Evolutionary conservation across 345 rosid species (phyloP), one percentile per base, ranked within the genome.

Genomic region (Rhizophora apiculata): DNA sequence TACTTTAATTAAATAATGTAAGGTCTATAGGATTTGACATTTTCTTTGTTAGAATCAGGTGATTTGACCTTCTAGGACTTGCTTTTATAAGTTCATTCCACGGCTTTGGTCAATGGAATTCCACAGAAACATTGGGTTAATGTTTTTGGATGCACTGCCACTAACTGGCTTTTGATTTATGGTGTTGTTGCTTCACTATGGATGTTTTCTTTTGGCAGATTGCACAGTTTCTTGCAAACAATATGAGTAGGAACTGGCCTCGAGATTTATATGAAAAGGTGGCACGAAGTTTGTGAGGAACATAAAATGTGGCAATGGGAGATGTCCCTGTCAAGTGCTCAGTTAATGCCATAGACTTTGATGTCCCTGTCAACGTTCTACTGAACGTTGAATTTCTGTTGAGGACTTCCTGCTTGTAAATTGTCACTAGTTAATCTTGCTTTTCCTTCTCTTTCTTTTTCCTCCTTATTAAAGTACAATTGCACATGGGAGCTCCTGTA

Each of bases 211-310:
- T 30, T 26, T 3, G 11, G 83, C 93, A 94, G 98, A 88, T 92
- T 72, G 87, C 96, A 27, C 87, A 83, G 68, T 88, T 94, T 76
- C 87, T 94, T 54, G 98, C 97, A 29, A 89, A 84, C 79, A 94
- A 94, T 78, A 82, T 82, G 68, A 88, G 80, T 75, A 74, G 82
- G 80, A 92, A 89, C 74, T 94, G 97, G 96, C 98, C 98, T 39
- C 93, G 86, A 16, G 97, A 92, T 67, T 74, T 94, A 73, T 94
- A 84, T 9, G 93, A 89, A 59, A 94, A 83, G 85, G 93, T 88
- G 64, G 89, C 90, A 46, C 79, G 82, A 73, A 84, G 89, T 86
- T 84, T 94, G 80, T 94, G 89, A 89, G 75, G 58, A 55, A 61
- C 53, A 74, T 39, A 29, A 21, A n/a, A 51, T 8, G 20, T 24